A percentile compares a stretch with the other conserved stretches of the same genome.
Evolutionary conservation across 306 rosid genomes (phyloP).

Genomic region (Adenanthera pavonina): DNA sequence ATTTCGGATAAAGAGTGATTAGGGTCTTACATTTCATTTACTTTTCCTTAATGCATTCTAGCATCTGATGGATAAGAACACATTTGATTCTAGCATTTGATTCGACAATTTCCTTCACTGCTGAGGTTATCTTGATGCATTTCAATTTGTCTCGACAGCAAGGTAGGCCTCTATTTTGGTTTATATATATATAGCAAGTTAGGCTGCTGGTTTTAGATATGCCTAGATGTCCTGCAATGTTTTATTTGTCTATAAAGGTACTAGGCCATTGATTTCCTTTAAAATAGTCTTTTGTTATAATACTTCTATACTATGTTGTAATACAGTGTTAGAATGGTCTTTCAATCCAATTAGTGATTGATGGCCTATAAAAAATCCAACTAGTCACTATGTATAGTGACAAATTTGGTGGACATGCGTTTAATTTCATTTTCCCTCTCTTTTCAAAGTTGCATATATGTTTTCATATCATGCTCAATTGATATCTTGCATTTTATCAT

Average conservation of each 20-base stretch:
- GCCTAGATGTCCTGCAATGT: not conserved
- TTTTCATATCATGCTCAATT: not conserved
- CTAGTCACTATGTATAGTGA: not conserved
- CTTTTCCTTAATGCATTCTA: not conserved
- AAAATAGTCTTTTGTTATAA: not conserved
- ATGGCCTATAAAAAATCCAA: not conserved
- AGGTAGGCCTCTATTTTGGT: constrained; percentile 53
- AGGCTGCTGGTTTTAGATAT: not conserved
- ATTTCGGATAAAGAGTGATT: not conserved
- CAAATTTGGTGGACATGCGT: constrained; percentile 20
- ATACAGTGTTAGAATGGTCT: not conserved
- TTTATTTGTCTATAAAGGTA: constrained; percentile 5
- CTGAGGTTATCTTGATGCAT: too few relatives aligned
- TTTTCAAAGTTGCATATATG: not conserved
- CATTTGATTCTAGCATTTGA: constrained; percentile 77
- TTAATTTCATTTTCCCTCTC: not conserved
- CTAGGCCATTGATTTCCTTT: constrained; percentile 25
- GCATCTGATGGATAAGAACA: constrained; percentile 66
- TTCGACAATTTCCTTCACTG: too few relatives aligned
- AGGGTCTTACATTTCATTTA: not conserved
- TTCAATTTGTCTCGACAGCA: constrained; percentile 81
- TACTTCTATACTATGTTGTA: constrained; percentile 1
- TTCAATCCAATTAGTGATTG: not conserved
- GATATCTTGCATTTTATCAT: not conserved
- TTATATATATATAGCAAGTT: not conserved